These are phyloP conservation scores for Massariosphaeria phaeospora DNA, from an alignment of 495 filamentous ascomycete species.

Conservation along the genomic window DNA sequence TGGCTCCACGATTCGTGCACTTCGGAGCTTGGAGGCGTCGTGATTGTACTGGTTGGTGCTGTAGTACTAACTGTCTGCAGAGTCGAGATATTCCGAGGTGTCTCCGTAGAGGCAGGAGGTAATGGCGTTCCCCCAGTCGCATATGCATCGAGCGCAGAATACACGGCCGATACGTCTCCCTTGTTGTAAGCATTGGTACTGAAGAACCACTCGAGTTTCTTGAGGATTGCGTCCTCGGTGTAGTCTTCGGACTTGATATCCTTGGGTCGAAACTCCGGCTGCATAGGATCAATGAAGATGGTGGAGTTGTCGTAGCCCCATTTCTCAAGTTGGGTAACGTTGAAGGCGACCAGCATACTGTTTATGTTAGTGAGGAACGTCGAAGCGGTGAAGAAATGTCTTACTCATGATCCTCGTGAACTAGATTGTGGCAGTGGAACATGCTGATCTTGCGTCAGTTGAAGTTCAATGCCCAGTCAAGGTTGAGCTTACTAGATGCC, in stretches of 20 bases:
- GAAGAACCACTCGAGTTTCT: constrained; percentile 28
- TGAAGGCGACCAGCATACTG: constrained; percentile 57
- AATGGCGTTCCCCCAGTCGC: not conserved
- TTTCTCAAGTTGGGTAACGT: constrained; percentile 46
- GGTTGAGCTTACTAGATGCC: constrained; percentile 45
- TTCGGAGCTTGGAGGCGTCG: too few species aligned
- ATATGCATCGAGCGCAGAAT: constrained; percentile 14
- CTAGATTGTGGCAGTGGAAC: constrained; percentile 48
- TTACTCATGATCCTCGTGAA: constrained; percentile 55
- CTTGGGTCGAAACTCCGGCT: constrained; percentile 26
- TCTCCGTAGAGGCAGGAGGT: too few species aligned
- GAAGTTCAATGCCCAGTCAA: not conserved
- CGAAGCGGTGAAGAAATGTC: not conserved
- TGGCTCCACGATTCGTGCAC: too few species aligned
- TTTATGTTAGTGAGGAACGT: not conserved
- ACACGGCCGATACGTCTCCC: constrained; percentile 8
- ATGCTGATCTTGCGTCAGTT: constrained; percentile 6
- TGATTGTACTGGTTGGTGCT: too few species aligned
- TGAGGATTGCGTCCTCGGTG: constrained; percentile 17
- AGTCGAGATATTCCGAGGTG: too few species aligned
- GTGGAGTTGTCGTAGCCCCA: constrained; percentile 47
- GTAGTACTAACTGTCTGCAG: too few species aligned
- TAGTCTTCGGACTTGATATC: constrained; percentile 9
- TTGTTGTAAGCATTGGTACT: constrained; percentile 22
- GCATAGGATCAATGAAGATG: constrained; percentile 43